Base-by-base conservation (phyloP, 2,329 filamentous ascomycete genomes). In the Lasiodiplodia sp. region DNA sequence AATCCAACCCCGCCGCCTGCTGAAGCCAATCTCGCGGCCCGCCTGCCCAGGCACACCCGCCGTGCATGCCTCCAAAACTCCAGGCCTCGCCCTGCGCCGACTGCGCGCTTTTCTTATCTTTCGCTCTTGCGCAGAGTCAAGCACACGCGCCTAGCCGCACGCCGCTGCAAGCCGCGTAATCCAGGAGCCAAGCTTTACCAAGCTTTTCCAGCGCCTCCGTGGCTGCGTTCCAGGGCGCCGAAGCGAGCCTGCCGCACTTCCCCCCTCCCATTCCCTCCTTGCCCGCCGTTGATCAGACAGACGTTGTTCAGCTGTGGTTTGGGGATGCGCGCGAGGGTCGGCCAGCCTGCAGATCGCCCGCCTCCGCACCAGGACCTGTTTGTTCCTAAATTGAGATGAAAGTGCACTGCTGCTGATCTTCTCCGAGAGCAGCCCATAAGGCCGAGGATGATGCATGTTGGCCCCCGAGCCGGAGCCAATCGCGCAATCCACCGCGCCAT, bases 181-280 rank as follows among this genome's bases (percentile, higher is more conserved):
- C 40, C 25, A 18, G 23, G 40, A 34, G 47, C 47, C 66, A 68
- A 68, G 66, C 66, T 68, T 68, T 68, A 63, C 66, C 66, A 68
- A 68, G 66, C 66, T 68, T 68, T 68, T 47, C 44, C 56, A 38
- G n/a, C 28, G 28, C 47, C n/a, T 47, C 11, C 44, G 55, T 60
- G 66, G 66, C 55, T 49, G 66, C 31, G 21, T 38, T 25, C 25
- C 47, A 31, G 28, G 16, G n/a, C 58, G 25, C 25, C 28, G 23
- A 23, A 37, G 44, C 28, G 44, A 16, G 40, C n/a, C 18, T 8
- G 37, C 38, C 31, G 34, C 53, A 56, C 53, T 23, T 25, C 21
- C 55, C 38, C 6, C 11, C 40, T 38, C 12, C 55, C 44, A 11
- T 14, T 14, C 34, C 16, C 23, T n/a, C 16, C 38, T 58, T 21